Conservation (phyloP, 2,329 filamentous ascomycete species). For the Elsinoe fawcettii region DNA sequence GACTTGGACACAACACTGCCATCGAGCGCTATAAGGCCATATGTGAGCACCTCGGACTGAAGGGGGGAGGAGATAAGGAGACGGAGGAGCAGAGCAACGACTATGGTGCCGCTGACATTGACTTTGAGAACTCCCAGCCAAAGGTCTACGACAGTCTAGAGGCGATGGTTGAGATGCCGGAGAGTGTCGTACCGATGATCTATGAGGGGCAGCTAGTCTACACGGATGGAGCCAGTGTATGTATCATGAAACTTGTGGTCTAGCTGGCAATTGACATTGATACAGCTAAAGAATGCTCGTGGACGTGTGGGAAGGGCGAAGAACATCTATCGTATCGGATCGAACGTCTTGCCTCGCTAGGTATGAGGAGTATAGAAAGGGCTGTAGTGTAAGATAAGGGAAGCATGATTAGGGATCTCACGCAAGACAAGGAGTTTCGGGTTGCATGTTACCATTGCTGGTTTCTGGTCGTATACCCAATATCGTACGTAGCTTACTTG, state of each 20-base stretch:
- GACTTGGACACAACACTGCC: conserved; percentile 11
- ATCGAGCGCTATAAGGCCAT: neutral
- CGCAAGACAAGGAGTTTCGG: neutral
- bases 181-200: conserved; percentile 20
- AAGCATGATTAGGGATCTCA: neutral
- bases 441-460: neutral
- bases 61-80: neutral
- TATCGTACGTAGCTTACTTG: neutral
- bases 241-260: neutral
- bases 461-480: neutral
- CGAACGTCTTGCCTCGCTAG: neutral
- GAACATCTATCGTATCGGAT: conserved; percentile 12
- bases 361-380: neutral
- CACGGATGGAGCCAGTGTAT: conserved; percentile 17
- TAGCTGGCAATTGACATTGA: neutral
- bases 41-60: neutral
- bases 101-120: conserved; percentile 17
- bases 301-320: conserved; percentile 1
- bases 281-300: neutral
- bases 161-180: conserved; percentile 22
- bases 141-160: conserved; percentile 18
- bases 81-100: conserved; percentile 3
- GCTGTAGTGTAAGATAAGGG: neutral
- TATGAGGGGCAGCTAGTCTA: conserved; percentile 22
- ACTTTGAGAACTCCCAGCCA: conserved; percentile 20